Evolutionary conservation across 2,329 filamentous ascomycete species (phyloP), one percentile per base, ranked within the genome.

Genomic region (Triangularia setosa): DNA sequence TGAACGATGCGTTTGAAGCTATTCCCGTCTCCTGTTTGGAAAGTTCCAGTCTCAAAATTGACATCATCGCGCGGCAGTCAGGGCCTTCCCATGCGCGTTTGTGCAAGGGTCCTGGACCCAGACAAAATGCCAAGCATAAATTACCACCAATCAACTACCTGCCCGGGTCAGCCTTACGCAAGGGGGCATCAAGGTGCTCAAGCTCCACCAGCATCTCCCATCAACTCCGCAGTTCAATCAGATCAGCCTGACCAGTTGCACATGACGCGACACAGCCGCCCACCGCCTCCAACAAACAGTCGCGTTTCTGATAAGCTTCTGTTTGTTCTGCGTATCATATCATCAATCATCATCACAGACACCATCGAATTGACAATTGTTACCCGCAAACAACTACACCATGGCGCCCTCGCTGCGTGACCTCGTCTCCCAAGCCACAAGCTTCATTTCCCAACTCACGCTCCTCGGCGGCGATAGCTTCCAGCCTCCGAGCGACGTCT

Each of bases 371-470:
- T 44, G 35, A 48, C 40, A 18, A n/a, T 14, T 16, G 35, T 7
- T 44, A 6, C 16, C n/a, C 11, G n/a, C 11, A 9, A 5, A 9
- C 18, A 48, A 12, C 18, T 21, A 8, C n/a, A 30, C 14, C n/a
- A 71, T 72, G 64, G 60, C 72, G 18, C 58, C 67, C 44, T 77
- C 74, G 6, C 58, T 78, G 54, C 74, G 75, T 56, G 69, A 72
- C 8, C 65, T 74, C 44, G 60, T 78, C 64, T 71, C 74, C 11
- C 75, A 75, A 62, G 74, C 75, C 48, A 73, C 72, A 68, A 73
- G 70, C 68, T 65, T 79, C 35, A 27, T 78, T 59, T 73, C 74
- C 12, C 76, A 77, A 63, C 33, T 74, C 7, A 73, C 74, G 1
- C 65, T 76, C 58, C 54, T 72, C 52, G 62, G 66, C 58, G 69